These are phyloP conservation scores for Cordyceps militaris DNA, from an alignment of 2,329 filamentous ascomycete genomes.

Conservation along the genomic window DNA sequence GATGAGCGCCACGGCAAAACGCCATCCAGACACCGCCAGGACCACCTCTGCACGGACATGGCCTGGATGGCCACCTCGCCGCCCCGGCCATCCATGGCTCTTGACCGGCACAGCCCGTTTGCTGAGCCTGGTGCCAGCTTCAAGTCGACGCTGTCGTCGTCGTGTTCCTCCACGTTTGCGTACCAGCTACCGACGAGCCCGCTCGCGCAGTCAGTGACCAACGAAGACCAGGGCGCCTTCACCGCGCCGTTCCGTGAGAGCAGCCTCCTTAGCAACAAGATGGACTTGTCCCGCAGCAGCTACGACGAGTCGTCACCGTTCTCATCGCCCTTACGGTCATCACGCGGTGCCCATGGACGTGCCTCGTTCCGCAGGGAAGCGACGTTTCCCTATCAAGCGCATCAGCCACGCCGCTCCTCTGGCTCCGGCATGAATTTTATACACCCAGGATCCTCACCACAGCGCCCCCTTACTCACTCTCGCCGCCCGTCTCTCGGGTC, in stretches of 20 bases:
- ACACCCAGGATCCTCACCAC: conserved; percentile 37
- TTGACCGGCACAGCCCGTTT: conserved; percentile 29
- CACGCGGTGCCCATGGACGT: conserved; percentile 13
- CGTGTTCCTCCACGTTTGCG: conserved; percentile 70
- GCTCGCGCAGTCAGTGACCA: conserved; percentile 80
- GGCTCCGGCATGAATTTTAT: conserved; percentile 46
- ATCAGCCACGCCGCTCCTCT: conserved; percentile 70
- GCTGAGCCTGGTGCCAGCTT: conserved; percentile 30
- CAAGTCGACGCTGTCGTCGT: conserved; percentile 53
- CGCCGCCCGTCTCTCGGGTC: conserved; percentile 65
- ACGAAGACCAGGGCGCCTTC: conserved; percentile 57
- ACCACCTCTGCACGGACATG: conserved; percentile 18
- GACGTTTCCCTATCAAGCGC: conserved; percentile 63
- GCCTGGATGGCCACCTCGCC: conserved; percentile 51
- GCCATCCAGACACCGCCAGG: conserved; percentile 16
- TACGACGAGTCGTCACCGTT: conserved; percentile 47
- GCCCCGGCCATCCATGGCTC: conserved; percentile 42
- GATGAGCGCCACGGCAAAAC: conserved; percentile 15
- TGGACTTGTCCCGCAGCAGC: conserved; percentile 55
- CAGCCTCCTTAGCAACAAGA: conserved; percentile 36
- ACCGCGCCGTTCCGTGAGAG: conserved; percentile 46
- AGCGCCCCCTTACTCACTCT: conserved; percentile 45
- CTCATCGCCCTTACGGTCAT: conserved; percentile 26
- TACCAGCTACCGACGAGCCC: conserved; percentile 89
- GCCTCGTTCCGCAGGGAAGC: conserved; percentile 49